Percentiles rank a stretch among this genome's conserved stretches.
These are phyloP conservation scores for Petunia axillaris DNA, from an alignment of 257 asterid species.

Conservation along the genomic window DNA sequence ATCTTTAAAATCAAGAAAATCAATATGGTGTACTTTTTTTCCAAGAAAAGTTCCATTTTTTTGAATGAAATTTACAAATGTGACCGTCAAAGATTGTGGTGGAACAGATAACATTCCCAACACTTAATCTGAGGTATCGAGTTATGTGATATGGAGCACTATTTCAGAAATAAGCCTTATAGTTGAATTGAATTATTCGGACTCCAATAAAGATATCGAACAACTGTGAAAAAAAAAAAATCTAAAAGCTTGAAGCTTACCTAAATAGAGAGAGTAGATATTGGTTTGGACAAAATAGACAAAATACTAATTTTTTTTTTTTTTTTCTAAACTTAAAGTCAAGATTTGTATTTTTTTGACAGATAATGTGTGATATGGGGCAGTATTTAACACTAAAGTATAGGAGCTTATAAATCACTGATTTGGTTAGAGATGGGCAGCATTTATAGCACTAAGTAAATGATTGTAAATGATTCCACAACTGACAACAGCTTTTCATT, in stretches of 20 bases:
- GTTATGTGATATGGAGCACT: too few relatives aligned
- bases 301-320: not conserved
- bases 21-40: too few relatives aligned
- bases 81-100: not conserved
- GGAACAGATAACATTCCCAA: too few relatives aligned
- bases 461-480: not conserved
- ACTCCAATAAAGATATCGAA: too few relatives aligned
- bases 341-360: not conserved
- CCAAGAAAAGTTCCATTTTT: too few relatives aligned
- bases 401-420: not conserved
- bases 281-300: not conserved
- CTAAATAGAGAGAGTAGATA: not conserved
- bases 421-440: not conserved
- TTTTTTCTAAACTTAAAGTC: not conserved
- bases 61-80: not conserved
- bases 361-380: not conserved
- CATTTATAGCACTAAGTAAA: too few relatives aligned
- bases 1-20: too few relatives aligned
- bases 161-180: too few relatives aligned
- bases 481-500: slow-evolving; percentile 16
- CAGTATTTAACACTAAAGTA: not conserved
- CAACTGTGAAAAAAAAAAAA: too few relatives aligned
- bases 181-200: too few relatives aligned
- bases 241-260: not conserved
- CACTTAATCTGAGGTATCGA: too few relatives aligned